phyloP scores from a whole-genome alignment of 2,329 filamentous ascomycete species.

The Pestalotiopsis sp. region DNA sequence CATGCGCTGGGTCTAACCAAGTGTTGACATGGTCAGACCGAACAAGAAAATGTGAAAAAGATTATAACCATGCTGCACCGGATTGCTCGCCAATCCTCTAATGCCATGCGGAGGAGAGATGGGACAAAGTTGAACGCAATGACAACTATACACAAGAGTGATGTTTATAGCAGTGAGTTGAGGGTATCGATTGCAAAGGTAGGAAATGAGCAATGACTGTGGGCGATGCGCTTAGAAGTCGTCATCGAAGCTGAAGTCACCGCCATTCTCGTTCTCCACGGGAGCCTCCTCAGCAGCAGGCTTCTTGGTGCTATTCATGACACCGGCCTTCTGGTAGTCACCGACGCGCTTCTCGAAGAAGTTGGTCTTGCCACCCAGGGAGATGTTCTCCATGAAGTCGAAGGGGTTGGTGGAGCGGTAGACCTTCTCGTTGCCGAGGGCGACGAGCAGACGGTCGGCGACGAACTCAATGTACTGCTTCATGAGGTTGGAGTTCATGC shows the following conservation, averaged over 20 bases:
- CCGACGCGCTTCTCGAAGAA: conserved; percentile 99
- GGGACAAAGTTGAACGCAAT: conserved; percentile 18
- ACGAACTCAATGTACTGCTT: conserved; percentile 99
- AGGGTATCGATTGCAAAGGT: conserved; percentile 26
- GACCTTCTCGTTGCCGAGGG: conserved; percentile 91
- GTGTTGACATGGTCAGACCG: not conserved
- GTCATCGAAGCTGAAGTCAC: conserved; percentile 92
- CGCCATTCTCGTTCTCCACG: conserved; percentile 62
- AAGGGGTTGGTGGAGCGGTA: conserved; percentile 96
- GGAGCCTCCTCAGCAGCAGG: conserved; percentile 44
- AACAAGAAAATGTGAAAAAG: conserved; percentile 3
- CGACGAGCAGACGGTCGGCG: conserved; percentile 88
- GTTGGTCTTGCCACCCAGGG: conserved; percentile 98
- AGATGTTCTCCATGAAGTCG: conserved; percentile 99
- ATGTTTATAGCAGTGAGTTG: conserved; percentile 21
- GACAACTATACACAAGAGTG: conserved; percentile 15
- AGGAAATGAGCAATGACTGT: conserved; percentile 19
- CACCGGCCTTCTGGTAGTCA: conserved; percentile 99
- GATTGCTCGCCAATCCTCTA: conserved; percentile 15
- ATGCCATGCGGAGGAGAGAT: conserved; percentile 10
- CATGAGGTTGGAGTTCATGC: conserved; percentile 98
- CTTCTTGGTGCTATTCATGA: conserved; percentile 90
- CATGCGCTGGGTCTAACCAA: not conserved
- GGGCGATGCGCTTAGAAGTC: conserved; percentile 73
- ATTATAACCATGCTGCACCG: conserved; percentile 4